These are phyloP conservation scores for Suillus subluteus DNA, from an alignment of 768 basidiomycete genomes.

Conservation along the genomic window DNA sequence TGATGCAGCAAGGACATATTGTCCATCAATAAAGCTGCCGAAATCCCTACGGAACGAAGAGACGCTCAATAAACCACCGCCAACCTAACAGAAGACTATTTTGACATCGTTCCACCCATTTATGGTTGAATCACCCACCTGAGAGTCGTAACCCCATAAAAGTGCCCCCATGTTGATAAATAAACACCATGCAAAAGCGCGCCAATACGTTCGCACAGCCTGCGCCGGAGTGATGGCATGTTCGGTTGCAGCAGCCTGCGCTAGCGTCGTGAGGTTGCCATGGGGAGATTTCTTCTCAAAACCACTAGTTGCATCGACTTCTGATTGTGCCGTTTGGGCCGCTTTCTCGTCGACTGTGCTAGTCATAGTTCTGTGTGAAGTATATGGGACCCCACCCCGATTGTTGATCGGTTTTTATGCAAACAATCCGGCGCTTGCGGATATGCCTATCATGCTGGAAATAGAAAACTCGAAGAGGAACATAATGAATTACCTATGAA, in stretches of 20 bases:
- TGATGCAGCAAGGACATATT: conserved; percentile 25
- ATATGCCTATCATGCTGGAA: not conserved
- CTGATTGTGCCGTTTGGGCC: conserved; percentile 1
- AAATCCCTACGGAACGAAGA: conserved; percentile 32
- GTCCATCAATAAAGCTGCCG: conserved; percentile 16
- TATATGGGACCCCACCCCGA: not conserved
- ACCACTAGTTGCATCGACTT: conserved; percentile 10
- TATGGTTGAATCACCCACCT: conserved; percentile 18
- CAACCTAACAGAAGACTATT: conserved; percentile 15
- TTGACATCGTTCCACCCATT: not conserved
- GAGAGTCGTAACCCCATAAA: conserved; percentile 31
- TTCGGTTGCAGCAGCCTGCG: conserved; percentile 24
- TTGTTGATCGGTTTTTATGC: conserved; percentile 1
- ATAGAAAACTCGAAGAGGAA: not conserved
- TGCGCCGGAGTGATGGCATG: conserved; percentile 23
- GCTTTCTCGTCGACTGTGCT: conserved; percentile 15
- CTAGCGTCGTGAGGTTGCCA: conserved; percentile 24
- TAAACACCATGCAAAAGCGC: conserved; percentile 27
- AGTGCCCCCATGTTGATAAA: conserved; percentile 29
- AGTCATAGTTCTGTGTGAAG: conserved; percentile 13
- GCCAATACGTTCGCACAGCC: conserved; percentile 30
- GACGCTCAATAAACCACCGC: conserved; percentile 25
- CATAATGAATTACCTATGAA: not conserved
- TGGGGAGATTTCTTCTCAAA: conserved; percentile 15
- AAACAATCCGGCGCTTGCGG: not conserved